Base-by-base conservation (phyloP, 2,329 filamentous ascomycete genomes). In the Rhynchosporium agropyri region DNA sequence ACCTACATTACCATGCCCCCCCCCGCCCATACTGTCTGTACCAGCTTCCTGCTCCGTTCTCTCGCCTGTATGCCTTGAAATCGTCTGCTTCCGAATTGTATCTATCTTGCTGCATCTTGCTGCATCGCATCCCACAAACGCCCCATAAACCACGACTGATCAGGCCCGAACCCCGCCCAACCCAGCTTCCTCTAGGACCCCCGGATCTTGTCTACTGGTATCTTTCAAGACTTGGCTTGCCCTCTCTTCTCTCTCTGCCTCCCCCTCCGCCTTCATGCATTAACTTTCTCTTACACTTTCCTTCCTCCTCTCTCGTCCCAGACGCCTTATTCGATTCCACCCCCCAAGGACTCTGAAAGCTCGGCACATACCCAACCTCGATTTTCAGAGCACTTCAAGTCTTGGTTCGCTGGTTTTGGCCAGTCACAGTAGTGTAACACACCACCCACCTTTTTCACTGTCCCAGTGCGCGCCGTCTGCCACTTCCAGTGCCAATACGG, bases 401-500 rank as follows among this genome's bases (percentile, higher is more conserved):
- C 43, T 13, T 26, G 31, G n/a, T 28, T 42, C 31, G 9, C 12
- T 36, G 33, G 9, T 10, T 59, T 59, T 42, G 45, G 33, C 40
- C 54, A 57, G 43, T 55, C 36, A 31, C 45, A 56, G 28, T 51
- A 61, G 46, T 36, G 33, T 36, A 36, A 36, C 33, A 36, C 33
- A 36, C 33, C 33, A 36, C 33, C 33, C 33, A 36, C 33, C 9
- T 6, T 36, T 36, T 36, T 10, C 9, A 46, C 53, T 49, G 50
- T 57, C 50, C 51, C 58, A 53, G 53, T 60, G 49, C 49, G 49
- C 58, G 53, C 53, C 46, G 38, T 53, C 36, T 53, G 48, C 48
- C 48, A 53, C 53, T 60, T 53, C 58, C 36, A 38, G 58, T 53
- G 48, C 48, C 48, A 53, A 60, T 60, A 60, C 58, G 48, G 48